Conservation (phyloP, 192 early-diverging fungal genomes). For the Spinellus fusiger region DNA sequence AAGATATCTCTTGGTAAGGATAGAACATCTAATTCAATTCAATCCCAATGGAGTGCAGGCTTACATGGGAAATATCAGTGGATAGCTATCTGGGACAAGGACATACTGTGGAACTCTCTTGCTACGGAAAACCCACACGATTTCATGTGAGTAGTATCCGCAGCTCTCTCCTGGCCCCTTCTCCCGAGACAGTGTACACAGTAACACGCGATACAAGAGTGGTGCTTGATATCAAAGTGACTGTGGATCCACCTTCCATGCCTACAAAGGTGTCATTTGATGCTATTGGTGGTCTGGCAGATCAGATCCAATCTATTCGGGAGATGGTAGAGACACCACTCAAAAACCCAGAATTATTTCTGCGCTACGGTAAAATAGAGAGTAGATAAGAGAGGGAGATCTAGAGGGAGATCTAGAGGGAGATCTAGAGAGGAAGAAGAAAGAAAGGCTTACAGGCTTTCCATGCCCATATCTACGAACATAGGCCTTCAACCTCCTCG, state of each 20-base stretch:
- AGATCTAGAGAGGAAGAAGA: neutral
- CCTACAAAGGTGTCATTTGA: slow-evolving; percentile 45
- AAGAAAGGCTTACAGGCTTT: neutral
- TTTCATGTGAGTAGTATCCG: slow-evolving; percentile 26
- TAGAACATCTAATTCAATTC: neutral
- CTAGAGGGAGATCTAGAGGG: too few species aligned
- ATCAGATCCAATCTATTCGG: slow-evolving; percentile 67
- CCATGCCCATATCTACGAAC: neutral
- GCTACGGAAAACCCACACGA: slow-evolving; percentile 43
- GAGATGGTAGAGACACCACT: slow-evolving; percentile 82
- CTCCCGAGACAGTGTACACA: too few species aligned
- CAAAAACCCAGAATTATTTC: slow-evolving; percentile 64
- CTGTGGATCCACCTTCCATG: slow-evolving; percentile 25
- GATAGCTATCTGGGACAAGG: slow-evolving; percentile 43
- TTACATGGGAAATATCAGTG: neutral
- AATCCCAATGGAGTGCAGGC: neutral
- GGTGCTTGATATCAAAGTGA: slow-evolving; percentile 7
- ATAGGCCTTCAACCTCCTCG: slow-evolving; percentile 84
- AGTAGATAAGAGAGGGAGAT: neutral
- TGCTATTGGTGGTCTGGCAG: slow-evolving; percentile 75
- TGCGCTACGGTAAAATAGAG: slow-evolving; percentile 53
- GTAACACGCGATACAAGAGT: slow-evolving; percentile 15
- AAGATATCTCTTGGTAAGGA: slow-evolving; percentile 59
- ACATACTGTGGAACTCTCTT: slow-evolving; percentile 49
- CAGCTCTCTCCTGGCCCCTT: neutral